Evolutionary conservation across 2,329 filamentous ascomycete genomes (phyloP), one percentile per base, ranked within the genome.

Genomic region (Fusarium subglutinans): DNA sequence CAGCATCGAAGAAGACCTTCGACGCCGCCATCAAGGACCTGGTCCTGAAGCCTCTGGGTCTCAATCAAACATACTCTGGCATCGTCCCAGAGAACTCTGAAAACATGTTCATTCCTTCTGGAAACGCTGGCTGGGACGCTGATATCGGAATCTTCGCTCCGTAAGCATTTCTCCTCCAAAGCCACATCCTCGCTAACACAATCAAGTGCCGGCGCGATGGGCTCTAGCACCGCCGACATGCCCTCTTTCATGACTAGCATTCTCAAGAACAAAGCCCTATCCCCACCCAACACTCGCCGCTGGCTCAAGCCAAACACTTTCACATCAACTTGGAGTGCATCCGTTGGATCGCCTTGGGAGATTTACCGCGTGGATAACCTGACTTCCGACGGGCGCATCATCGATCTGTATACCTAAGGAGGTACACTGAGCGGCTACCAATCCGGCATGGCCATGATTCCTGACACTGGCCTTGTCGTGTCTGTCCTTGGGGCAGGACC

Each of bases 351-450:
- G 4, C 63, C 63, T 6, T 61, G 66, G 47, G 63, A 67, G 41
- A 67, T 69, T 3, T 69, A 69, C 2, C 66, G 63, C 6, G 28
- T 67, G 5, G 66, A 69, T 10, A 69, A 69, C 9, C 8, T 69
- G 0, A 67, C 63, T 15, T 48, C 63, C 1, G 66, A 67, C 5
- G 43, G 54, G 0, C 63, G 66, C 8, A 61, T 55, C 10, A 35
- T 69, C 13, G 54, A 69, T 15, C 6, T 55, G 2, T 61, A 54
- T 33, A 69, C 54, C 10, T 62, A 67, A 11, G 63, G 47, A 0
- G 66, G 63, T 8, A 35, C 41, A 0, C 10, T 69, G 3, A 43
- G 43, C 11, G 53, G 47, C 22, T 69, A 69, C 14, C 40, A 55
- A 1, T 61, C 63, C 9, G 33, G 24, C 1, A 18, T 67, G 35